Base-by-base conservation (phyloP, 805 yeast species). In the Pichia rugopelliculosa region DNA sequence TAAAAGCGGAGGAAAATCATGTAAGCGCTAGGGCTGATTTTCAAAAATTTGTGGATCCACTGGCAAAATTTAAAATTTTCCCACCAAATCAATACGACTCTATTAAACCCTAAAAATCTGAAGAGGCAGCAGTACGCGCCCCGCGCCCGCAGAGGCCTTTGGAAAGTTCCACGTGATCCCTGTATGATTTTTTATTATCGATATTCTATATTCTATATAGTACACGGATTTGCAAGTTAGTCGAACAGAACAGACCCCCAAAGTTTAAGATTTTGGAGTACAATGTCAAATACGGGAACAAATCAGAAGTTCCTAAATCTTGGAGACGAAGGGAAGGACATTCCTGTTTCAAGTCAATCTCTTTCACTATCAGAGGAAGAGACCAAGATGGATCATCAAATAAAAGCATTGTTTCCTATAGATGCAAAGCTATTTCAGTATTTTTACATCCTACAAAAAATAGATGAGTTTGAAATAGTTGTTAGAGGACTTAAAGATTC, bases 401-500 rank as follows among this genome's bases (percentile, higher is more conserved):
- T 27, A 17, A 45, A 39, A 18, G 42, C 49, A n/a, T 7, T 79
- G 48, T 76, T 74, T 54, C 66, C 76, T 2, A 65, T 73, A 42
- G 88, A 82, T 53, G 77, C 80, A 13, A 74, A 74, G 51, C 68
- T 79, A 21, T 61, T 82, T 4, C 86, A 83, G 59, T 83, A 75
- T 60, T 74, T 72, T 47, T 77, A 77, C 55, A 76, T 80, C 10
- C 65, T 74, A 3, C 58, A 64, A 47, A 80, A 80, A 56, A 56
- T 80, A 23, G 66, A 66, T 34, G 61, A 63, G 30, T 59, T 75
- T 41, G 37, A 45, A 8, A 24, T 22, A 4, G 6, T 20, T 12
- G 36, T 48, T n/a, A 60, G 54, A 22, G 43, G 57, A 1, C 51
- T 73, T 49, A 63, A 49, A 52, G 56, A 17, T 42, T 53, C 39